Base-by-base conservation (phyloP, 179 eudicot species). In the Spergularia azorica region DNA sequence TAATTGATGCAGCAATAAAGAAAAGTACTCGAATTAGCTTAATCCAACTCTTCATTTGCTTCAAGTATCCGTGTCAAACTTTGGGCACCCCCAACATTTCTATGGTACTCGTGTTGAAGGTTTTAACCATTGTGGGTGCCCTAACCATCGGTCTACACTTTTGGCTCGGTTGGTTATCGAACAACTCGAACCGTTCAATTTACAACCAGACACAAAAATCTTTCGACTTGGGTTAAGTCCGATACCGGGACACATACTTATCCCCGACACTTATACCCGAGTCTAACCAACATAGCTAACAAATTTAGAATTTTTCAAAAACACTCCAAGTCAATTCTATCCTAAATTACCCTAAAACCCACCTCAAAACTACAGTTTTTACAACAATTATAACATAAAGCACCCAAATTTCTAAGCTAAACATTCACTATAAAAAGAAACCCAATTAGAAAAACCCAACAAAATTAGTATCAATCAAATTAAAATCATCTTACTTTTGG, bases 401-500 rank as follows among this genome's bases (percentile, higher is more conserved):
- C 57, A 54, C 13, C 7, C 65, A 6, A 21, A 20, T 20, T 21
- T 61, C 12, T 21, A 10, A 61, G 4, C 65, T 8, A 20, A 9
- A 21, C 36, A 20, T 3, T 61, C 36, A 20, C 10, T 38, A 61
- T 7, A 21, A 0, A 61, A 9, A 2, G 21, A 61, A 61, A 20
- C 65, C 15, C 65, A 61, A 2, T 20, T 20, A 21, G 9, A 58
- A 58, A 58, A 58, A 58, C 6, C n/a, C 21, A 61, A 61, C 39
- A 20, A 61, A 61, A 21, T 26, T 38, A 20, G 18, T 9, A 61
- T 61, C 4, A 61, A 61, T 58, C 7, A 17, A 58, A 58, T 0
- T 58, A 7, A 56, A 56, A 4, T 17, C 60, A 56, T 13, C 60
- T 48, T 74, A 95, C 98, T 87, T 93, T 74, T 89, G 79, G 81